Percentiles rank a stretch among this genome's conserved stretches.
phyloP scores from a whole-genome alignment of 345 rosid species.

The Euclidium syriacum region DNA sequence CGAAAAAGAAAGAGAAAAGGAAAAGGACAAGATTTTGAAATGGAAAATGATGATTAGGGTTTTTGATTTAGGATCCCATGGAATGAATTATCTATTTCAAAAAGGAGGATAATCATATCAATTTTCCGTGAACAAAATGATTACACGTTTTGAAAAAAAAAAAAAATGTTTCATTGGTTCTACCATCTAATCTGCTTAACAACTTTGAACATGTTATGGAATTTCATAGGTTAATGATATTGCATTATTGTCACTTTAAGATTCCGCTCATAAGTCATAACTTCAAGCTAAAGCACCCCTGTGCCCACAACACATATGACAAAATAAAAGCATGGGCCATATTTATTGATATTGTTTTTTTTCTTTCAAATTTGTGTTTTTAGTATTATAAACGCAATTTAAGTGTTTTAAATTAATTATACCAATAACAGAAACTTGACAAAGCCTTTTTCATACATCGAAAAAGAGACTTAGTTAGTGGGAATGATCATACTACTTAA shows the following conservation, averaged over 20 bases:
- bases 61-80: conserved; percentile 28
- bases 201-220: conserved; percentile 9
- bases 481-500: conserved; percentile 10
- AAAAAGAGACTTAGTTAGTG: conserved; percentile 23
- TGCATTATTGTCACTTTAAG: conserved; percentile 22
- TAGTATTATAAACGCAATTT: background rate
- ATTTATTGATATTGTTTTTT: background rate
- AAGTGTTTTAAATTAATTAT: background rate
- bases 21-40: conserved; percentile 24
- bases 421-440: conserved; percentile 2
- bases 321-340: conserved; percentile 21
- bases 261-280: conserved; percentile 11
- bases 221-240: conserved; percentile 8
- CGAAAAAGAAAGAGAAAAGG: background rate
- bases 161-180: conserved; percentile 5
- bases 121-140: conserved; percentile 31
- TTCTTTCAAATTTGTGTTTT: background rate
- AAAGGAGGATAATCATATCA: background rate
- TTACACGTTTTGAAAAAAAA: conserved; percentile 20
- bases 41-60: conserved; percentile 17
- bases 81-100: conserved; percentile 1
- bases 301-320: conserved; percentile 31
- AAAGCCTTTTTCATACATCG: conserved; percentile 14
- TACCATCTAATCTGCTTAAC: conserved; percentile 23
- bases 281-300: conserved; percentile 25